A percentile compares a stretch with the other conserved stretches of the same genome.
Evolutionary conservation across 495 filamentous ascomycete genomes (phyloP).

Genomic region (Aeminium ludgeri): DNA sequence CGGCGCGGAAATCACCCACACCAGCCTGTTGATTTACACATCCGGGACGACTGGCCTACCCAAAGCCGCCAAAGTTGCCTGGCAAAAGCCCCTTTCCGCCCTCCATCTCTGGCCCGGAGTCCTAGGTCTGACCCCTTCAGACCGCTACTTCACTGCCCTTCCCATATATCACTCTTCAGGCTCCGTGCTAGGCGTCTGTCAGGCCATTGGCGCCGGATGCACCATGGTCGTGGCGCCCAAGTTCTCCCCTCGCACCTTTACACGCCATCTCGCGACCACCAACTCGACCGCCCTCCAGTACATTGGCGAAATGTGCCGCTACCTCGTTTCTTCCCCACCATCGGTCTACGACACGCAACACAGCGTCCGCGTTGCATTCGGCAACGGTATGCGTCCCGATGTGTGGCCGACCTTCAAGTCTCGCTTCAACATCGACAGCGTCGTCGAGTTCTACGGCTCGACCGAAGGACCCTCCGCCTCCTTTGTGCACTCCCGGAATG

Average conservation of each 20-base stretch:
- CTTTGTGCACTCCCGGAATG: slow-evolving; percentile 64
- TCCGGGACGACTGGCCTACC: slow-evolving; percentile 75
- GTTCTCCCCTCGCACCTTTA: slow-evolving; percentile 72
- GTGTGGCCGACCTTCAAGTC: slow-evolving; percentile 79
- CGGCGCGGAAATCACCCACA: slow-evolving; percentile 35
- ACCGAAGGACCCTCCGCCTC: slow-evolving; percentile 61
- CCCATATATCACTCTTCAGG: slow-evolving; percentile 88
- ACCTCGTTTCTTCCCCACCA: slow-evolving; percentile 61
- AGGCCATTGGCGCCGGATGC: slow-evolving; percentile 39
- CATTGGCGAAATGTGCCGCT: slow-evolving; percentile 87
- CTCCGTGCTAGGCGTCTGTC: slow-evolving; percentile 47
- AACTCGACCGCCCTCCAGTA: slow-evolving; percentile 80
- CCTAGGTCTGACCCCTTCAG: slow-evolving; percentile 38
- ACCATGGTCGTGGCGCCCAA: slow-evolving; percentile 60
- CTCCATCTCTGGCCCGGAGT: slow-evolving; percentile 38
- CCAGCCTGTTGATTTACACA: slow-evolving; percentile 69
- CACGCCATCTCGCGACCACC: slow-evolving; percentile 55
- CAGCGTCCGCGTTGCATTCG: slow-evolving; percentile 63
- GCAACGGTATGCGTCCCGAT: slow-evolving; percentile 84
- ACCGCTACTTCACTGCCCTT: slow-evolving; percentile 84
- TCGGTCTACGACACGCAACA: slow-evolving; percentile 61
- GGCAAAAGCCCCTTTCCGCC: slow-evolving; percentile 46
- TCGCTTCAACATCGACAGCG: slow-evolving; percentile 64
- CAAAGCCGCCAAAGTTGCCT: slow-evolving; percentile 74
- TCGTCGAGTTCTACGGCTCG: slow-evolving; percentile 80